Conservation (phyloP, 768 basidiomycete genomes). For the Lentinula lateritia region DNA sequence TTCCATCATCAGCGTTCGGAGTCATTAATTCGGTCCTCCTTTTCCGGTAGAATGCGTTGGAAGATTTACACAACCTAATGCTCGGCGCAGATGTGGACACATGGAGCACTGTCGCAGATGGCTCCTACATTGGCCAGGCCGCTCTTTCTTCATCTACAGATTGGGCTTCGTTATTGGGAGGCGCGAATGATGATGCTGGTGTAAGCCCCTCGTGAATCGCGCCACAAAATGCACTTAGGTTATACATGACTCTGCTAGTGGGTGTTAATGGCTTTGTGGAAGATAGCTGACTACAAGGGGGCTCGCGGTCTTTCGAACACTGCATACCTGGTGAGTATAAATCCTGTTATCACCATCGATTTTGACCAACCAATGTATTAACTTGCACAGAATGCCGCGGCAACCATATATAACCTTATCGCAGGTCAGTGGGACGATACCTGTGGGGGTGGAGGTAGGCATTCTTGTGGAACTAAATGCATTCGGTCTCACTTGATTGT, state of each 20-base stretch:
- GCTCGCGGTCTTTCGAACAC: constrained; percentile 27
- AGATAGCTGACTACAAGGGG: constrained; percentile 48
- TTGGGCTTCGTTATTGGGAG: constrained; percentile 38
- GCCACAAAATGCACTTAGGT: not conserved
- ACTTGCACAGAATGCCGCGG: constrained; percentile 36
- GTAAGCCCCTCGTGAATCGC: constrained; percentile 20
- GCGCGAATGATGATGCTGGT: constrained; percentile 50
- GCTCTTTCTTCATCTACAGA: constrained; percentile 34
- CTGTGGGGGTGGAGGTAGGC: constrained; percentile 39
- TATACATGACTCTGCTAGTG: constrained; percentile 28
- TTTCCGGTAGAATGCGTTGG: constrained; percentile 41
- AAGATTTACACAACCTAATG: constrained; percentile 57
- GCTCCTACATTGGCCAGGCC: constrained; percentile 38
- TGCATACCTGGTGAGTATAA: constrained; percentile 22
- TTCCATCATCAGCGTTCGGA: not conserved
- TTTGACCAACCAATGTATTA: not conserved
- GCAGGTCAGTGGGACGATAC: constrained; percentile 43
- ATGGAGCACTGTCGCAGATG: constrained; percentile 32
- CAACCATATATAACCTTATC: constrained; percentile 45
- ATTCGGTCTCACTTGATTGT: not conserved
- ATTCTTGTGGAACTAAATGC: not conserved
- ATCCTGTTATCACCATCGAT: not conserved
- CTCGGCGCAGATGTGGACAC: constrained; percentile 38
- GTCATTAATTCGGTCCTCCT: not conserved
- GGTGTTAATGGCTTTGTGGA: constrained; percentile 54